Base-by-base conservation (phyloP, 495 filamentous ascomycete species). In the Chaetomium fimeti region DNA sequence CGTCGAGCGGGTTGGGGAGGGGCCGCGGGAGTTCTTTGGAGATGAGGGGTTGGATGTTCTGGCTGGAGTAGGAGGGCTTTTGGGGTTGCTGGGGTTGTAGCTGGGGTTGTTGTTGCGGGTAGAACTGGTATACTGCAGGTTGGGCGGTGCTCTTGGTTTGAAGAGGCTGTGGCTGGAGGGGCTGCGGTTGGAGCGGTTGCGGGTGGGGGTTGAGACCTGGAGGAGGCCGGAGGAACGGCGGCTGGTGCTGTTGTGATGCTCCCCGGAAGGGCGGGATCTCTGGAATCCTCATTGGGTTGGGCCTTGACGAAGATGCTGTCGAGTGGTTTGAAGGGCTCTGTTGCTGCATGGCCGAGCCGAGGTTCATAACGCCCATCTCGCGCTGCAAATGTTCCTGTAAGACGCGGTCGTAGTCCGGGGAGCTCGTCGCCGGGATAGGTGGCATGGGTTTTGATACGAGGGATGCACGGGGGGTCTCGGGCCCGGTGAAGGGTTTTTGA, bases 331-430 rank as follows among this genome's bases (percentile, higher is more conserved):
- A 60, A 32, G 67, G 56, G 49, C 64, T 61, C 59, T 62, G 69
- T 38, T 63, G 68, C 29, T 69, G 65, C 11, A 74, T 71, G 28
- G 69, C 68, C 5, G 70, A 43, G 0, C 70, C 74, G 16, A 77
- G 62, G 47, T 71, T 76, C 65, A 89, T 76, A 52, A 78, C 81
- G 16, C 78, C 76, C 78, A 90, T 79, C 52, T 88, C 86, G 63
- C 81, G 77, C 32, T 83, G 84, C 25, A 90, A 70, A 65, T 88
- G 82, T 36, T 85, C 82, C 63, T 85, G 86, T 22, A 85, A 66
- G 22, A 82, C 83, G 61, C 78, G 81, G 64, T 87, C 83, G 68
- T 87, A 88, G 54, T 89, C 84, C 15, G 79, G 76, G 12, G 83
- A 84, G 67, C 56, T 68, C 13, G 66, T 57, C 1, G 56, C 40